A percentile compares a stretch with the other conserved stretches of the same genome.
These are phyloP conservation scores for Tarenaya hassleriana DNA, from an alignment of 345 rosid species.

Conservation along the genomic window DNA sequence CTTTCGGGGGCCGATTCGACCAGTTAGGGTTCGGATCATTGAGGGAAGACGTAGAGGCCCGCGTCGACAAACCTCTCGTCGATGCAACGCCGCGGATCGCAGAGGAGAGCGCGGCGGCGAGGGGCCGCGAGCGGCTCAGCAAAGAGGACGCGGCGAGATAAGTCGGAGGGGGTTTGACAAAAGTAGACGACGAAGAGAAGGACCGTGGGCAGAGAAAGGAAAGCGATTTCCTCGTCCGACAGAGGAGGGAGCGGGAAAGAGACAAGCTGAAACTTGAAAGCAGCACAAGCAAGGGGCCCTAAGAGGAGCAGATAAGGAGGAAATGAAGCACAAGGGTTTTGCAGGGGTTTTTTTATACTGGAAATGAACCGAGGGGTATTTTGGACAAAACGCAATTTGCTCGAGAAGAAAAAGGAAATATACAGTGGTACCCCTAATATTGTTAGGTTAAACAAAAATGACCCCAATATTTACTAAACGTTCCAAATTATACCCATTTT, in stretches of 20 bases:
- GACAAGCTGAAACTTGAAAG: too few species aligned
- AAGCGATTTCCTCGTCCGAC: constrained; percentile 32
- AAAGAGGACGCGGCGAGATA: constrained; percentile 26
- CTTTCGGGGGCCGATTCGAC: constrained; percentile 90
- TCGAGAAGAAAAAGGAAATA: too few species aligned
- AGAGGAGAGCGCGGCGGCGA: constrained; percentile 14
- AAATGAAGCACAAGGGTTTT: too few species aligned
- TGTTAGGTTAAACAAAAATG: too few species aligned
- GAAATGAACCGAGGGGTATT: background rate
- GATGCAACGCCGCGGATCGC: constrained; percentile 26
- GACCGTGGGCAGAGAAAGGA: constrained; percentile 19
- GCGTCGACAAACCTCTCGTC: constrained; percentile 38
- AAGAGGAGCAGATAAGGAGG: too few species aligned
- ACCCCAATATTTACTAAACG: too few species aligned
- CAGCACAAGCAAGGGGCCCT: too few species aligned
- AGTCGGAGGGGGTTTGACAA: constrained; percentile 14
- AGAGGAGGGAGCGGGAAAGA: constrained; percentile 36
- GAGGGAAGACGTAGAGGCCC: constrained; percentile 57
- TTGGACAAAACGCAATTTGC: background rate
- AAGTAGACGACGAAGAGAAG: constrained; percentile 23
- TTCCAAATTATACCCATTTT: too few species aligned
- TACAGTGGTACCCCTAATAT: too few species aligned
- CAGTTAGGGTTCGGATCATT: constrained; percentile 74
- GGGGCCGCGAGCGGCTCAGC: constrained; percentile 20
- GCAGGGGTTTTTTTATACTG: constrained; percentile 11